These are phyloP conservation scores for Myxozyma neglecta DNA, from an alignment of 805 yeast species.

Conservation along the genomic window DNA sequence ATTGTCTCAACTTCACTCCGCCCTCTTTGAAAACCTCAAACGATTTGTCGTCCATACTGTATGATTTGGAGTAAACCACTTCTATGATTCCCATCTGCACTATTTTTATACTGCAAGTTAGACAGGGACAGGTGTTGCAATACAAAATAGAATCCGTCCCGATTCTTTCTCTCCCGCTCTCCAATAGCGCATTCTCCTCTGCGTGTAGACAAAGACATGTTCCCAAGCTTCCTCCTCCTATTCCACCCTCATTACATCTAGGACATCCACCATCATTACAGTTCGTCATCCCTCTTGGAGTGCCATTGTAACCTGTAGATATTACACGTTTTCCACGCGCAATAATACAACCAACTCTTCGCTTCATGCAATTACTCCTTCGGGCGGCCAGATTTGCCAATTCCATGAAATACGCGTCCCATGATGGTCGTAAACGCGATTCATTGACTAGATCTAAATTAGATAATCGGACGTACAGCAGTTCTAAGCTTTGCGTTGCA, in stretches of 20 bases:
- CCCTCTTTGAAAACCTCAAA: constrained; percentile 72
- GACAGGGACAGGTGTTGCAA: constrained; percentile 95
- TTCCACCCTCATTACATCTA: constrained; percentile 62
- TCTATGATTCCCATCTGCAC: constrained; percentile 89
- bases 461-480: constrained; percentile 45
- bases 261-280: constrained; percentile 96
- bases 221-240: constrained; percentile 68
- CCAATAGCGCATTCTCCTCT: constrained; percentile 92
- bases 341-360: constrained; percentile 95
- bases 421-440: constrained; percentile 76
- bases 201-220: constrained; percentile 96
- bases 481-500: constrained; percentile 43
- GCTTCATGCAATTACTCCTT: constrained; percentile 93
- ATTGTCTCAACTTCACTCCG: constrained; percentile 69
- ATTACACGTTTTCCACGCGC: constrained; percentile 82
- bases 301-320: constrained; percentile 97
- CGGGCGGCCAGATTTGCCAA: constrained; percentile 90
- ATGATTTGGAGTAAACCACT: constrained; percentile 89
- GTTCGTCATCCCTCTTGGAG: constrained; percentile 82
- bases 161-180: constrained; percentile 87
- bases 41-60: constrained; percentile 85
- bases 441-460: constrained; percentile 50
- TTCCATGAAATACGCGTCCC: constrained; percentile 96
- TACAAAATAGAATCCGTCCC: constrained; percentile 61
- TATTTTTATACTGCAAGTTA: constrained; percentile 92